Evolutionary conservation across 176 grass and related monocot species (phyloP).

Genomic region (Aegilops sharonensis): DNA sequence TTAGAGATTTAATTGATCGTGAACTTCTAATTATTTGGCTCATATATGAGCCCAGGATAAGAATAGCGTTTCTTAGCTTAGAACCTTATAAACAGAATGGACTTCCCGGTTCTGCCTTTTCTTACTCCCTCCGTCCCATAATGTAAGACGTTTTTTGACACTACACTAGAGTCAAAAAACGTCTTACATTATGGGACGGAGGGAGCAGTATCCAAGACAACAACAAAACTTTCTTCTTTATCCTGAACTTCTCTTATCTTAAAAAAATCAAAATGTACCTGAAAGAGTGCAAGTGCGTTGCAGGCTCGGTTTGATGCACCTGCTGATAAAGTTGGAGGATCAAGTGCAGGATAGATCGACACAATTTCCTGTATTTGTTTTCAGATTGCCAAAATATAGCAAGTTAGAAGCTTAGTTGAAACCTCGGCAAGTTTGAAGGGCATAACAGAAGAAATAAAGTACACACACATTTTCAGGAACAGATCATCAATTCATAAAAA

Average conservation of each 20-base stretch:
- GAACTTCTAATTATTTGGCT: no score
- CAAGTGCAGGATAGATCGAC: constrained; percentile 89
- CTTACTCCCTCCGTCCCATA: no score
- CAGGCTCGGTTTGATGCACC: constrained; percentile 91
- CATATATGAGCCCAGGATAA: no score
- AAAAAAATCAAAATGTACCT: constrained; percentile 41
- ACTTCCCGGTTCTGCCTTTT: neutral
- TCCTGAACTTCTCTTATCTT: no score
- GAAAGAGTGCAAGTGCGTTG: constrained; percentile 95
- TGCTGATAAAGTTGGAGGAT: constrained; percentile 80
- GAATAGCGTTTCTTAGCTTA: neutral
- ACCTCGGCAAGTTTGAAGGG: neutral
- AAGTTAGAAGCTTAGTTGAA: constrained; percentile 6
- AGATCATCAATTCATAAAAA: neutral
- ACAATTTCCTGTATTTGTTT: constrained; percentile 72
- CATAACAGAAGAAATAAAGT: no score
- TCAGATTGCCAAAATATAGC: constrained; percentile 14
- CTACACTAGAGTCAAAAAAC: no score
- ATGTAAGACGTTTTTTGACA: no score
- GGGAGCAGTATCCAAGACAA: no score
- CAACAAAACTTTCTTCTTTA: neutral
- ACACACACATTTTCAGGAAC: neutral
- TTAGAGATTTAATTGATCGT: no score
- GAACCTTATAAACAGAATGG: neutral
- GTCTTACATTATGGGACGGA: no score